Evolutionary conservation across 2,329 filamentous ascomycete species (phyloP).

Genomic region (Ceratocystis destructans): DNA sequence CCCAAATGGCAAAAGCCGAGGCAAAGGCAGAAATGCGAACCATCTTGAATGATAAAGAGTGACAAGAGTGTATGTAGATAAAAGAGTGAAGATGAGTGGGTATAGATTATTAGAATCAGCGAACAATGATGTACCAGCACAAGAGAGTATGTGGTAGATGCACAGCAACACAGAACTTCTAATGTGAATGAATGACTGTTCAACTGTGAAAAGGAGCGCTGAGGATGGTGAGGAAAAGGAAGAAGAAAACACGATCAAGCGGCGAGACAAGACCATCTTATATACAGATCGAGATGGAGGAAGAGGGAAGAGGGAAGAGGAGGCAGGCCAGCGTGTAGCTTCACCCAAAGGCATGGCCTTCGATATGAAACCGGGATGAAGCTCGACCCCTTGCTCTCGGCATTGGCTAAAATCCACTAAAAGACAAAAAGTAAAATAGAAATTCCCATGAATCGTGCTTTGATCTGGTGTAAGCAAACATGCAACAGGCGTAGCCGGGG

Average conservation of each 20-base stretch:
- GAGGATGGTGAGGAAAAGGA: background rate
- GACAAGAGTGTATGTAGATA: background rate
- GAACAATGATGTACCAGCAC: constrained; percentile 9
- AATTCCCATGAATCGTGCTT: background rate
- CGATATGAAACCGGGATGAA: background rate
- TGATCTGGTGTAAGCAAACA: background rate
- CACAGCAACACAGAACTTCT: background rate
- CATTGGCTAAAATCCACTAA: background rate
- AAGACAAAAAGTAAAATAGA: background rate
- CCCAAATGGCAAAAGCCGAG: background rate
- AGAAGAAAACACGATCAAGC: background rate
- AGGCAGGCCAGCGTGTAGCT: background rate
- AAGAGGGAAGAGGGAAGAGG: too few species aligned
- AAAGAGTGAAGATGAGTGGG: background rate
- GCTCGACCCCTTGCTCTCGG: background rate
- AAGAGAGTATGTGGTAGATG: constrained; percentile 3
- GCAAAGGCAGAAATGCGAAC: background rate
- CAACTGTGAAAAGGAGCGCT: background rate
- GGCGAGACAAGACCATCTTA: background rate
- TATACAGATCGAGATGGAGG: background rate
- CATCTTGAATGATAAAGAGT: background rate
- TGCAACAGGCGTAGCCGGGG: background rate
- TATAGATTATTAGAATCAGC: background rate
- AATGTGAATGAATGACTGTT: constrained; percentile 2
- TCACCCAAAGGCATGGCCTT: background rate